Evolutionary conservation across 371 early-diverging fungal species (phyloP).

Genomic region (Rhizomucor miehei): DNA sequence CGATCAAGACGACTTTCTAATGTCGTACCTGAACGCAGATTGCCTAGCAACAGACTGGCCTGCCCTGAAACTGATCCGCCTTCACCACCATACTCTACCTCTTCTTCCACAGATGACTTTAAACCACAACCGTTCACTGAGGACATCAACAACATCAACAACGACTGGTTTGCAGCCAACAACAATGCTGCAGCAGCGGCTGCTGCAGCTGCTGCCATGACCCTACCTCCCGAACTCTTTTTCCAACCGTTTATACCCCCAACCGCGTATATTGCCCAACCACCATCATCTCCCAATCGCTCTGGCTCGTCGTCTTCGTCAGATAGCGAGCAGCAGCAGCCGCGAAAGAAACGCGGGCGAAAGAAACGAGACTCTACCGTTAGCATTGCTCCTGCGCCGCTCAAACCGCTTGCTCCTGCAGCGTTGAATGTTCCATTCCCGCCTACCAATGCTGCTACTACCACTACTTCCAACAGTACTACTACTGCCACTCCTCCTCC

Average conservation of each 20-base stretch:
- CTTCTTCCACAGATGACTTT: constrained; percentile 10
- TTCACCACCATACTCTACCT: constrained; percentile 17
- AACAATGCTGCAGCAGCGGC: constrained; percentile 2
- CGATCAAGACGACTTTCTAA: constrained; percentile 36
- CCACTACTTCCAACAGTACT: not conserved
- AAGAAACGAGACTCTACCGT: constrained; percentile 32
- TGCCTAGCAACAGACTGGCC: constrained; percentile 24
- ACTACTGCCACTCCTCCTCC: constrained; percentile 7
- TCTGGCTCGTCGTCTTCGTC: constrained; percentile 16
- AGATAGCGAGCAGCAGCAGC: constrained; percentile 25
- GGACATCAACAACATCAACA: not conserved
- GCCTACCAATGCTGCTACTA: not conserved
- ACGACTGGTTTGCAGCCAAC: constrained; percentile 5
- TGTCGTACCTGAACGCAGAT: constrained; percentile 41
- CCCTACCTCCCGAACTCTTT: not conserved
- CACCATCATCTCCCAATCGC: not conserved
- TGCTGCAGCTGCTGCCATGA: constrained; percentile 1
- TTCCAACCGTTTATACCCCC: not conserved
- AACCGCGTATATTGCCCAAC: not conserved
- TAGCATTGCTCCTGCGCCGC: constrained; percentile 30
- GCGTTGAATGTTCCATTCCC: not conserved
- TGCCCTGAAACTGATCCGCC: constrained; percentile 8
- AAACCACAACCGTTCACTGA: not conserved
- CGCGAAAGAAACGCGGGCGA: constrained; percentile 42
- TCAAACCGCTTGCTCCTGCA: constrained; percentile 7